phyloP scores from a whole-genome alignment of 352 stramenopile species.

The Globisporangium middletonii region DNA sequence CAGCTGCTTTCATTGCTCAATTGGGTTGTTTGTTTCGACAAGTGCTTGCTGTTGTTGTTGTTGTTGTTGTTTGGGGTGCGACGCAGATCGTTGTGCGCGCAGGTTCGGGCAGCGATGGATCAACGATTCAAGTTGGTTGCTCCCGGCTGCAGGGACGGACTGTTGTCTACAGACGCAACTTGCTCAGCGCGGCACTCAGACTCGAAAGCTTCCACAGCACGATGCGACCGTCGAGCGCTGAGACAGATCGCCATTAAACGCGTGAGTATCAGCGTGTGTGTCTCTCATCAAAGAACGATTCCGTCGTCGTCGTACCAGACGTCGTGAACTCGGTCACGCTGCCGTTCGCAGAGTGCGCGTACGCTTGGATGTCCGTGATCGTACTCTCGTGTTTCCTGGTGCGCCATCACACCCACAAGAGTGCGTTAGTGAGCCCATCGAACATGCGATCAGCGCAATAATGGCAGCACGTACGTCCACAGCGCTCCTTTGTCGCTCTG shows the following conservation, averaged over 20 bases:
- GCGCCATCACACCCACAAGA: not conserved
- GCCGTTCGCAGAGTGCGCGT: slow-evolving; percentile 39
- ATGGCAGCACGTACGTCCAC: slow-evolving; percentile 58
- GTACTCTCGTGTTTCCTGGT: slow-evolving; percentile 79
- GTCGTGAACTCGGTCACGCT: slow-evolving; percentile 75
- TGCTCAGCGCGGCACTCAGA: slow-evolving; percentile 76
- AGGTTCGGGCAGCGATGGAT: not conserved
- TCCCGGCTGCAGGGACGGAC: not conserved
- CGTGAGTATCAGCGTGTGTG: not conserved
- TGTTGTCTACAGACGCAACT: slow-evolving; percentile 57
- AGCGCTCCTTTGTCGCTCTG: slow-evolving; percentile 71
- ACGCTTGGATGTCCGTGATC: slow-evolving; percentile 80
- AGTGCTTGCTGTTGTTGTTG: not conserved
- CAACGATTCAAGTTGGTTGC: not conserved
- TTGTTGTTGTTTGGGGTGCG: not conserved
- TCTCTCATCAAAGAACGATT: not conserved
- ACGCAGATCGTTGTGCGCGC: not conserved
- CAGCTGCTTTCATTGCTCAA: not conserved
- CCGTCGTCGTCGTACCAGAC: slow-evolving; percentile 40
- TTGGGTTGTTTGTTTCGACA: not conserved
- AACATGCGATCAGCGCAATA: not conserved
- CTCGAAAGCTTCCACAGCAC: slow-evolving; percentile 72
- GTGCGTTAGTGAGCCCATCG: not conserved
- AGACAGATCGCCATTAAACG: not conserved
- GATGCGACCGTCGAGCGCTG: slow-evolving; percentile 76